Evolutionary conservation across 116 monocot species (phyloP).

Genomic region (Trichopus zeylanicus): DNA sequence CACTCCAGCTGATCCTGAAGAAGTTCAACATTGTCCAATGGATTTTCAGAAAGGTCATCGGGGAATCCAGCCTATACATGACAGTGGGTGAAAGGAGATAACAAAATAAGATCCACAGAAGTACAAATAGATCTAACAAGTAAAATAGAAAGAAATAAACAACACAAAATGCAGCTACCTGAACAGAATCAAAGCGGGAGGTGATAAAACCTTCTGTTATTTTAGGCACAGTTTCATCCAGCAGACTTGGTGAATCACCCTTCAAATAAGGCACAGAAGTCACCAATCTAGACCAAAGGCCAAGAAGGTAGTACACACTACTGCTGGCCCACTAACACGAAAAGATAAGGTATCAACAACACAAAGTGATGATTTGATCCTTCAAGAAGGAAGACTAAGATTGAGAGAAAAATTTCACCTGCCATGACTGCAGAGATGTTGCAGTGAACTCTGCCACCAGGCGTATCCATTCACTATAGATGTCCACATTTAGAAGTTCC

Average conservation of each 20-base stretch:
- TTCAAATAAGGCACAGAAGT: slow-evolving; percentile 95
- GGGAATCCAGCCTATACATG: slow-evolving; percentile 70
- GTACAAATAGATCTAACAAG: background rate
- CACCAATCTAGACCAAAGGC: slow-evolving; percentile 98
- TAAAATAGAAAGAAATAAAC: background rate
- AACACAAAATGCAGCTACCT: slow-evolving; percentile 36
- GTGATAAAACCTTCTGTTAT: slow-evolving; percentile 94
- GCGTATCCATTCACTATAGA: slow-evolving; percentile 92
- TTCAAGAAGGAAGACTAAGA: slow-evolving; percentile 3
- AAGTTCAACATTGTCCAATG: slow-evolving; percentile 92
- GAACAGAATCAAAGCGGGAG: slow-evolving; percentile 89
- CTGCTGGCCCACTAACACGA: slow-evolving; percentile 87
- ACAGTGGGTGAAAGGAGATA: slow-evolving; percentile 5
- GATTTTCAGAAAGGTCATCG: slow-evolving; percentile 82
- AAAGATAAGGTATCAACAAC: background rate
- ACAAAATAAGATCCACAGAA: background rate
- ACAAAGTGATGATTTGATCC: background rate
- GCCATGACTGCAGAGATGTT: slow-evolving; percentile 95
- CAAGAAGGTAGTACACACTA: slow-evolving; percentile 92
- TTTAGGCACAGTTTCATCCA: slow-evolving; percentile 94
- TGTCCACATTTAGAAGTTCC: slow-evolving; percentile 80
- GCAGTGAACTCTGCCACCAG: slow-evolving; percentile 88
- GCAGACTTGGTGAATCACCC: slow-evolving; percentile 77
- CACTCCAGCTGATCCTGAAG: slow-evolving; percentile 97
- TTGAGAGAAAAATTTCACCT: slow-evolving; percentile 33